Evolutionary conservation across 805 yeast genomes (phyloP).

Genomic region (Kuraishia capsulata): DNA sequence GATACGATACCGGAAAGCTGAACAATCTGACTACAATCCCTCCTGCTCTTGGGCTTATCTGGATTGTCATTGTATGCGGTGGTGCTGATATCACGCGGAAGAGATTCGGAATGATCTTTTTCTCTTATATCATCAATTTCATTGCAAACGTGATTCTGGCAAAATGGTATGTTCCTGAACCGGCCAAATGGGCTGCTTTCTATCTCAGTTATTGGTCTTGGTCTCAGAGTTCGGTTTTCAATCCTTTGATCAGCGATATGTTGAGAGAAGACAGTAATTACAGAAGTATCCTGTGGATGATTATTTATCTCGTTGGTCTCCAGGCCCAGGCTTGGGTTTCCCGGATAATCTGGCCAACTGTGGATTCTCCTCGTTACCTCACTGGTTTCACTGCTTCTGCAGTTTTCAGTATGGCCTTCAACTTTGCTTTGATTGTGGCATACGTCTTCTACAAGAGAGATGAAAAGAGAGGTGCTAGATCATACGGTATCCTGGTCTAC

Average conservation of each 20-base stretch:
- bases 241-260: constrained; percentile 50
- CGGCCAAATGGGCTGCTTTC: constrained; percentile 62
- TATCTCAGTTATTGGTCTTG: constrained; percentile 51
- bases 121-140: constrained; percentile 46
- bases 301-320: constrained; percentile 41
- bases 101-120: constrained; percentile 44
- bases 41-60: constrained; percentile 50
- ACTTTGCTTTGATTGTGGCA: constrained; percentile 9
- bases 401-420: constrained; percentile 23
- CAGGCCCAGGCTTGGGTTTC: constrained; percentile 25
- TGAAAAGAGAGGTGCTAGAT: constrained; percentile 34
- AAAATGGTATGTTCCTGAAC: constrained; percentile 46
- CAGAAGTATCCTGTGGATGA: constrained; percentile 47
- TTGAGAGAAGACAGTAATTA: constrained; percentile 47
- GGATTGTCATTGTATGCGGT: constrained; percentile 32
- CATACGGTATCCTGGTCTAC: constrained; percentile 40
- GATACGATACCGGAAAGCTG: constrained; percentile 32
- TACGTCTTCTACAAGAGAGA: constrained; percentile 38
- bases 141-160: constrained; percentile 46
- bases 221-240: constrained; percentile 54
- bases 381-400: constrained; percentile 45
- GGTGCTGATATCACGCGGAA: constrained; percentile 45
- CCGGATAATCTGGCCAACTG: constrained; percentile 32
- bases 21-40: constrained; percentile 46
- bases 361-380: constrained; percentile 45